Base-by-base conservation (phyloP, 108 stramenopile genomes). In the Cylindrotheca fusiformis region DNA sequence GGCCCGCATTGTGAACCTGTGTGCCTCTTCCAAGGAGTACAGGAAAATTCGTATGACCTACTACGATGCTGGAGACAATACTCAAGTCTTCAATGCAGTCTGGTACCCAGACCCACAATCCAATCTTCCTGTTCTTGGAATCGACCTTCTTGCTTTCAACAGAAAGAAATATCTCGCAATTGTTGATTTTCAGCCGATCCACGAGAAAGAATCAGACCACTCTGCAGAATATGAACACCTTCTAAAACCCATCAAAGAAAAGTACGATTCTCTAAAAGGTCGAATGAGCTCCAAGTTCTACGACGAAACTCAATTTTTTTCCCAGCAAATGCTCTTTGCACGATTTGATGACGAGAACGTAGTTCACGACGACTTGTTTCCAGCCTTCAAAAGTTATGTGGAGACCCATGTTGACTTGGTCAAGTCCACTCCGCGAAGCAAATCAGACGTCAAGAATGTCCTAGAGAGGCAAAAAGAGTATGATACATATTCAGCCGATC, bases 21-120 rank as follows among this genome's bases (percentile, higher is more conserved):
- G 79, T 58, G 83, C 78, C 36, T 65, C 79, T 26, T 82, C 78
- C 23, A 76, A 88, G 36, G 88, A 90, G 74, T 94, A 94, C 60
- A 69, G 89, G 29, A 94, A 94, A 73, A 94, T 96, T 41, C 85
- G 97, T 24, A 83, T 96, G 80, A 95, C 95, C 8, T 98, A 96
- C 77, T 96, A 96, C 71, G 97, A 98, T 67, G 97, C 91, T 22
- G 96, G 95, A 19, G 88, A 92, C 50, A 83, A 83, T 23, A 80
- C 91, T 22, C 97, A 98, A 79, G 97, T 97, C 2, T 96, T 95
- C 76, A 98, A 98, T 75, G 84, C 92, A 0, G 85, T 98, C 14
- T 93, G 82, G 75, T 98, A 98, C 63, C 97, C 97, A 3, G 81
- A 88, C 54, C 74, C 85, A 36, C 75, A 91, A 54, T 92, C 90